Percentiles rank a stretch among this genome's conserved stretches.
Evolutionary conservation across 257 asterid species (phyloP).

Genomic region (Leptodermis oblonga): DNA sequence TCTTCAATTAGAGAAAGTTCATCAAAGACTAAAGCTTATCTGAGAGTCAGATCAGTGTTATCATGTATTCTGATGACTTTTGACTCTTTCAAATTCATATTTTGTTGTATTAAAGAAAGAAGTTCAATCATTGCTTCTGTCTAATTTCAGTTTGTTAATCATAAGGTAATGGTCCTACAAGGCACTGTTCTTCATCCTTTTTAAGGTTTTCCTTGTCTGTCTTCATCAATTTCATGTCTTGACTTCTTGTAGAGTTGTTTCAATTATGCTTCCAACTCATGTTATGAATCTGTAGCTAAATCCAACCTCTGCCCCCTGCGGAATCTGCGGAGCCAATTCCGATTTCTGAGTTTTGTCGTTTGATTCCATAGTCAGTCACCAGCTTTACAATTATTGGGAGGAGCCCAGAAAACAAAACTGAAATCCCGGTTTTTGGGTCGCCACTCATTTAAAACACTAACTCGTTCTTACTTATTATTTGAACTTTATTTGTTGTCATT

Average conservation of each 20-base stretch:
- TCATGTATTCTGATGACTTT: too few species aligned
- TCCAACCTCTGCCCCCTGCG: background rate
- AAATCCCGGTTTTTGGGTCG: background rate
- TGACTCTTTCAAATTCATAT: too few species aligned
- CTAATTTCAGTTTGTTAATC: background rate
- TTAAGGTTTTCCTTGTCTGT: background rate
- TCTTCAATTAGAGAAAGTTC: background rate
- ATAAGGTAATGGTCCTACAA: background rate
- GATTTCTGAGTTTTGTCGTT: background rate
- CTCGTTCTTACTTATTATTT: too few species aligned
- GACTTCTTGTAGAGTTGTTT: too few species aligned
- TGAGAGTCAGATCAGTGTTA: too few species aligned
- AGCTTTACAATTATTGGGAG: constrained; percentile 8
- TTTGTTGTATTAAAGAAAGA: background rate
- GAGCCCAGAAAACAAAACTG: background rate
- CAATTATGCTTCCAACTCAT: too few species aligned
- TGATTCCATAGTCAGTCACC: background rate
- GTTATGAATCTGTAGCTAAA: background rate
- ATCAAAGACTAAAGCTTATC: background rate
- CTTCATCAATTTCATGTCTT: too few species aligned
- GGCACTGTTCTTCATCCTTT: background rate
- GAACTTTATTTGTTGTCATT: too few species aligned
- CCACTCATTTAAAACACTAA: too few species aligned
- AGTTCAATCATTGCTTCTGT: background rate
- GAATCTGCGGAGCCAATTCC: constrained; percentile 8